Conservation (phyloP, 768 basidiomycete genomes). For the Jaapia argillacea region DNA sequence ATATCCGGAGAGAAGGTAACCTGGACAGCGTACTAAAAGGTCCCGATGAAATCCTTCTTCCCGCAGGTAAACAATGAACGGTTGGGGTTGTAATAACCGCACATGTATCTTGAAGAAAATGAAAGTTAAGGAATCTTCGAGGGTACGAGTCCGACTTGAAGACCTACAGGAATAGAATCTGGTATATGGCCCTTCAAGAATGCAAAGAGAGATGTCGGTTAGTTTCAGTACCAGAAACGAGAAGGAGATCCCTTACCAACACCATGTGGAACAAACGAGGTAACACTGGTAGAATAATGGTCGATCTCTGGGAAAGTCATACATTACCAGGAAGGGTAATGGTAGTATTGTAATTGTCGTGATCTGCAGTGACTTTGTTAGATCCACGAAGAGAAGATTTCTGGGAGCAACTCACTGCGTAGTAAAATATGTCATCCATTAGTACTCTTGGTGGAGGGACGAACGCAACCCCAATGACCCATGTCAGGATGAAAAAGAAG, state of each 20-base stretch:
- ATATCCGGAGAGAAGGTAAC: background rate
- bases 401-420: constrained; percentile 30
- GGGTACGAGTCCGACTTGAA: background rate
- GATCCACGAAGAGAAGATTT: constrained; percentile 1
- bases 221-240: too few relatives aligned
- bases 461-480: constrained; percentile 52
- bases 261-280: constrained; percentile 51
- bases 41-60: constrained; percentile 27
- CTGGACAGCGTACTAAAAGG: constrained; percentile 22
- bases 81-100: constrained; percentile 25
- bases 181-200: constrained; percentile 48
- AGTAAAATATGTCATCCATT: constrained; percentile 54
- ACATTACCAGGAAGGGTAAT: constrained; percentile 54
- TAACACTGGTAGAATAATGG: constrained; percentile 49
- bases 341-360: constrained; percentile 50
- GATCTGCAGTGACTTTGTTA: constrained; percentile 25
- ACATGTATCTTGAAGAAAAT: constrained; percentile 25
- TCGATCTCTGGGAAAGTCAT: constrained; percentile 62
- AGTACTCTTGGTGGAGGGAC: constrained; percentile 31
- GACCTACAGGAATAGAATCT: constrained; percentile 36
- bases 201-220: too few relatives aligned
- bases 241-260: constrained; percentile 49
- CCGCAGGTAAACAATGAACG: constrained; percentile 29
- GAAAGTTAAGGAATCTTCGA: background rate
- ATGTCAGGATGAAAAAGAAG: constrained; percentile 57